These are phyloP conservation scores for Xylaria digitata DNA, from an alignment of 2,329 filamentous ascomycete species.

Conservation along the genomic window DNA sequence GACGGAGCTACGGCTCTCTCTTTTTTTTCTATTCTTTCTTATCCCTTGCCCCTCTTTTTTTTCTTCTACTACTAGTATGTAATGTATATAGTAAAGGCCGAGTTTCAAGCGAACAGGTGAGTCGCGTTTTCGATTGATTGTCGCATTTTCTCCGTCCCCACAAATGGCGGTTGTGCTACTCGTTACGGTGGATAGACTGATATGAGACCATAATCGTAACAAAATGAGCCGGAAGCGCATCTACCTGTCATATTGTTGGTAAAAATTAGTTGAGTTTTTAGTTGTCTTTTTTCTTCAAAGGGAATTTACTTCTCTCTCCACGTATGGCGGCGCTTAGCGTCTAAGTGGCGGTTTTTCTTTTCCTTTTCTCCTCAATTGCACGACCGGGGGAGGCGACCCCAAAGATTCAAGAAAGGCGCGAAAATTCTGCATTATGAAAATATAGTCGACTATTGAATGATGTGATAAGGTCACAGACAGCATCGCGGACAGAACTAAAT, in stretches of 20 bases:
- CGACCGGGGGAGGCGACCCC: neutral
- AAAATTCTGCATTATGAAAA: conserved; percentile 5
- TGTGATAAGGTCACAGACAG: neutral
- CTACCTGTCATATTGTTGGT: neutral
- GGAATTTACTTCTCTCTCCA: conserved; percentile 1
- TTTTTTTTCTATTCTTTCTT: neutral
- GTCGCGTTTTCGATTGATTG: conserved; percentile 26
- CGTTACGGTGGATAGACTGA: conserved; percentile 18
- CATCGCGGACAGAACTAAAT: neutral
- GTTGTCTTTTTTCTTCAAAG: too few relatives aligned
- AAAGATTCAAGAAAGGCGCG: neutral
- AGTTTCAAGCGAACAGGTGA: conserved; percentile 28
- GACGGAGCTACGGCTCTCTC: neutral
- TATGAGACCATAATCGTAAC: conserved; percentile 27
- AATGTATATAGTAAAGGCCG: conserved; percentile 8
- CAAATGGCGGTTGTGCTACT: conserved; percentile 33
- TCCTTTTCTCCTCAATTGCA: too few relatives aligned
- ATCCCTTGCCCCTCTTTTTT: neutral
- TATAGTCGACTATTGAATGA: neutral
- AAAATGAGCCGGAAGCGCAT: neutral
- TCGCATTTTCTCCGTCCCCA: conserved; percentile 24
- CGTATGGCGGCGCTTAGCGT: neutral
- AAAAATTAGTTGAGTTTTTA: conserved; percentile 26
- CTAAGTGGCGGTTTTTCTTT: neutral
- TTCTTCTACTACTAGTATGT: too few relatives aligned